A percentile compares a stretch with the other conserved stretches of the same genome.
phyloP scores from a whole-genome alignment of 2,329 filamentous ascomycete species.

The Neurospora sp. region DNA sequence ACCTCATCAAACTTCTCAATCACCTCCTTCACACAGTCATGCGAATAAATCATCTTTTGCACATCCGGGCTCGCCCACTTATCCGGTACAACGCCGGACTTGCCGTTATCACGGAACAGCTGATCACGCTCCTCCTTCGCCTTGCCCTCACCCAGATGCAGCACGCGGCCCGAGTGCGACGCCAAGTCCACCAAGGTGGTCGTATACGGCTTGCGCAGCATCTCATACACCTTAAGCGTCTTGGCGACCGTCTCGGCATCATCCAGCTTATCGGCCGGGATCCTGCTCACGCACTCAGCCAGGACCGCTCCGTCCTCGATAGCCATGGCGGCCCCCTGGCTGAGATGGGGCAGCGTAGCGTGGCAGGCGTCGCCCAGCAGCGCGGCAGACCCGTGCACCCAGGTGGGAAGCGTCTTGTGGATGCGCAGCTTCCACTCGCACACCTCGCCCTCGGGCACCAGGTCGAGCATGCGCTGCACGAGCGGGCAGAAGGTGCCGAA shows the following conservation, averaged over 20 bases:
- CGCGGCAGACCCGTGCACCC: constrained; percentile 46
- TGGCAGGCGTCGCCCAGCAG: constrained; percentile 58
- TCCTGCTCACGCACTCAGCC: constrained; percentile 38
- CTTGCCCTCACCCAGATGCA: constrained; percentile 49
- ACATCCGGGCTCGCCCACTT: constrained; percentile 65
- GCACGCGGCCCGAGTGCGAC: constrained; percentile 38
- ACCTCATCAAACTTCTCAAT: constrained; percentile 41
- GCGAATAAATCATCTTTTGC: constrained; percentile 55
- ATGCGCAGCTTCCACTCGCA: constrained; percentile 56
- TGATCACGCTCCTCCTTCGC: constrained; percentile 50
- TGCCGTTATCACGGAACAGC: constrained; percentile 41
- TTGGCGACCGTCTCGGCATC: constrained; percentile 32
- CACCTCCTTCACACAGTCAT: constrained; percentile 50
- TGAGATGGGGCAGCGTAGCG: constrained; percentile 57
- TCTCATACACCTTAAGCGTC: constrained; percentile 45
- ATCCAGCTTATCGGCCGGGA: constrained; percentile 23
- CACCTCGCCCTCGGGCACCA: constrained; percentile 52
- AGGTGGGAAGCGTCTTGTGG: constrained; percentile 45
- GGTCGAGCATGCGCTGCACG: constrained; percentile 47
- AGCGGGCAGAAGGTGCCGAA: constrained; percentile 52
- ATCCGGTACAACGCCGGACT: constrained; percentile 45
- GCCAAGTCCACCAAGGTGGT: constrained; percentile 44
- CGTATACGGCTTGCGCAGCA: constrained; percentile 45
- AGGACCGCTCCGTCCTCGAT: constrained; percentile 57
- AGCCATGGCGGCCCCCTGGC: constrained; percentile 58